These are phyloP conservation scores for Tuctoria greenei DNA, from an alignment of 176 grass and related monocot genomes.

Conservation along the genomic window DNA sequence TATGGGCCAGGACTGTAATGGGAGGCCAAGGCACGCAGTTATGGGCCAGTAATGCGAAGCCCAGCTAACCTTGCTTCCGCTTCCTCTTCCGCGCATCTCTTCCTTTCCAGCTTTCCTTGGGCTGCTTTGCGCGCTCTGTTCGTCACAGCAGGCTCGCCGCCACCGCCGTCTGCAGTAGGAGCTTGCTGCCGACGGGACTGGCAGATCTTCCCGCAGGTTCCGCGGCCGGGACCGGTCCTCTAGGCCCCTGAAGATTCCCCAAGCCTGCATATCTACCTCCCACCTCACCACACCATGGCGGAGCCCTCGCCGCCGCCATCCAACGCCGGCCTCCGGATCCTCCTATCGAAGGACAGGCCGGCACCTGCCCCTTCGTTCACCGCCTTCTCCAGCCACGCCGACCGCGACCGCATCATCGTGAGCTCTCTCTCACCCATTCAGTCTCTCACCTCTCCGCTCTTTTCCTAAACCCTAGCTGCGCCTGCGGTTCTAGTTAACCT, in stretches of 20 bases:
- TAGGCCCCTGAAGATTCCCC: neutral
- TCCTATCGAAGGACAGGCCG: conserved; percentile 59
- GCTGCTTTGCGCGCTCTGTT: neutral
- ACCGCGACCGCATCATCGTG: conserved; percentile 85
- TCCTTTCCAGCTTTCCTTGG: no score
- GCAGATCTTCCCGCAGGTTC: neutral
- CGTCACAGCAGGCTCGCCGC: neutral
- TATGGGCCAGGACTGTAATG: no score
- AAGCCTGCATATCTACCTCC: neutral
- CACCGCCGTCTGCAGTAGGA: neutral
- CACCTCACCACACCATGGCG: conserved; percentile 29
- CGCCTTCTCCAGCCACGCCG: conserved; percentile 62
- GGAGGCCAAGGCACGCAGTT: no score
- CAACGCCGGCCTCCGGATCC: conserved; percentile 61
- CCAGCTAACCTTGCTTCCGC: no score
- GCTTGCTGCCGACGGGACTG: neutral
- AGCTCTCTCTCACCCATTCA: conserved; percentile 8
- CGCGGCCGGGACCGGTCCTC: neutral
- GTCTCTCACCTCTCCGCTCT: neutral
- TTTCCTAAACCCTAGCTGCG: conserved; percentile 15
- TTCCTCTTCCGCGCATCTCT: no score
- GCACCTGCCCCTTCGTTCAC: neutral
- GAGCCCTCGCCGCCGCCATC: conserved; percentile 50
- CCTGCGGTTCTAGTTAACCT: neutral
- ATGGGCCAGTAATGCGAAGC: no score